Conservation (phyloP, 306 rosid genomes). For the Citrullus colocynthis region DNA sequence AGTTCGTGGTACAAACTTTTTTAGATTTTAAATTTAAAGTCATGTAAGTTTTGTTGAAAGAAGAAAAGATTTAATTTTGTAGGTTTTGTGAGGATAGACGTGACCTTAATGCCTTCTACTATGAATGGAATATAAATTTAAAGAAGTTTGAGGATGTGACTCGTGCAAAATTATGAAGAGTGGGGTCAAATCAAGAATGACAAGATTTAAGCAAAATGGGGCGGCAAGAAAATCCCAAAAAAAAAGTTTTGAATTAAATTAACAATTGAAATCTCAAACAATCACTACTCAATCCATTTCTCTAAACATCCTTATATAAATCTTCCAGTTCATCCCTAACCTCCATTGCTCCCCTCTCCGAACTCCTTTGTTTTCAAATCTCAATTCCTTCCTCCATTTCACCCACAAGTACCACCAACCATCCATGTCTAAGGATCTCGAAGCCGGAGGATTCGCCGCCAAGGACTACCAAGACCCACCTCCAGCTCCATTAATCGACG, state of each 20-base stretch:
- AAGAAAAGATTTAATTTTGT: too few species aligned
- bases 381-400: background rate
- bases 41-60: too few species aligned
- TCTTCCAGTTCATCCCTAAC: background rate
- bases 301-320: background rate
- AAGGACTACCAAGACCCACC: constrained; percentile 15
- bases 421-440: constrained; percentile 19
- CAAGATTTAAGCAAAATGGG: background rate
- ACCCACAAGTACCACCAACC: background rate
- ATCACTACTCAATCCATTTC: background rate
- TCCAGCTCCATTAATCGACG: constrained; percentile 12
- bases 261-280: background rate
- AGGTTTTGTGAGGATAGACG: too few species aligned
- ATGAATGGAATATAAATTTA: too few species aligned
- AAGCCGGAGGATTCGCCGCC: background rate
- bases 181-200: background rate
- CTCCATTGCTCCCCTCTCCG: background rate
- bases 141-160: too few species aligned
- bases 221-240: background rate
- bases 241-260: background rate
- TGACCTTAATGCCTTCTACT: too few species aligned
- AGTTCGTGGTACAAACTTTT: too few species aligned
- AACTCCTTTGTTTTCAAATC: background rate
- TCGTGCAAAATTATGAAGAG: background rate
- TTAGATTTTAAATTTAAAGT: too few species aligned